Evolutionary conservation across 169 alveolate genomes (phyloP).

Genomic region (Fabrea salina): DNA sequence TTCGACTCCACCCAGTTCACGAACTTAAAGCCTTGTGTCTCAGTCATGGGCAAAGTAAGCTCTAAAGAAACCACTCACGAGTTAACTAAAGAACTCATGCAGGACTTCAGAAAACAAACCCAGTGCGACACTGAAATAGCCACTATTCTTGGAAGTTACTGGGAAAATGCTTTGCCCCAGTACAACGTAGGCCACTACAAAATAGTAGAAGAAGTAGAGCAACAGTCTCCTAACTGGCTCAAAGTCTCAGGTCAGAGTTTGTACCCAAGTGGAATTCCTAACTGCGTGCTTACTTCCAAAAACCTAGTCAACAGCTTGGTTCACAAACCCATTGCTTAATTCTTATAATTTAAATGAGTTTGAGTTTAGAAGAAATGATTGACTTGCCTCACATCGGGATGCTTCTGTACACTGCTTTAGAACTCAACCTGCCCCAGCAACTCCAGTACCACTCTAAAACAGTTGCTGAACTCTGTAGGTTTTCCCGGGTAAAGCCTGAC

Average conservation of each 20-base stretch:
- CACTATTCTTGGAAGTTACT: background rate
- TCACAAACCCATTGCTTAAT: background rate
- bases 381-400: background rate
- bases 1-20: constrained; percentile 12
- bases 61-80: background rate
- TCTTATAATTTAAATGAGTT: too few species aligned
- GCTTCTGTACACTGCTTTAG: background rate
- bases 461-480: background rate
- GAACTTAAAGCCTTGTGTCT: background rate
- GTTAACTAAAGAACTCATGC: background rate
- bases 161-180: constrained; percentile 16
- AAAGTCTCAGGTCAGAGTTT: constrained; percentile 26
- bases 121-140: background rate
- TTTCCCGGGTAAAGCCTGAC: background rate
- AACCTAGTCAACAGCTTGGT: background rate
- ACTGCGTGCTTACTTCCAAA: background rate
- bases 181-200: constrained; percentile 14
- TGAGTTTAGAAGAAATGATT: constrained; percentile 4
- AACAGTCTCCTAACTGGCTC: background rate
- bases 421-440: background rate
- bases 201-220: constrained; percentile 3
- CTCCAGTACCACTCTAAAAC: background rate
- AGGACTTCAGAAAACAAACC: background rate
- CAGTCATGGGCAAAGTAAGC: background rate
- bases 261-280: constrained; percentile 29